These are phyloP conservation scores for Penicillium riverlandense DNA, from an alignment of 495 filamentous ascomycete species.

Conservation along the genomic window DNA sequence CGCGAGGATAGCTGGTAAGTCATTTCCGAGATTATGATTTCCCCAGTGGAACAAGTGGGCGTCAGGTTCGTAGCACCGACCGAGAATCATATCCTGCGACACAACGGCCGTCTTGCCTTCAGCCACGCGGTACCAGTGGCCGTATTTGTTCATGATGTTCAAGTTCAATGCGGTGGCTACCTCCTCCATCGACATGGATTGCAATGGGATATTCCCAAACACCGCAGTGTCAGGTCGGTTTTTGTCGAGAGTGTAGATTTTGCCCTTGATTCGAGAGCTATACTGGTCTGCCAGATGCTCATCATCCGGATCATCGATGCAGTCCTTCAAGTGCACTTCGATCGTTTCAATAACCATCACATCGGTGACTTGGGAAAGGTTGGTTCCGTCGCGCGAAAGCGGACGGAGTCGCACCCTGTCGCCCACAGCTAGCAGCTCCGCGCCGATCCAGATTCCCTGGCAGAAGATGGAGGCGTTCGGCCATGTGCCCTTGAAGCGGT, in stretches of 20 bases:
- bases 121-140: slow-evolving; percentile 42
- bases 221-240: slow-evolving; percentile 16
- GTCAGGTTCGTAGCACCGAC: slow-evolving; percentile 46
- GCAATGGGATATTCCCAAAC: slow-evolving; percentile 12
- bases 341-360: slow-evolving; percentile 48
- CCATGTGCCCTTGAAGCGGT: slow-evolving; percentile 46
- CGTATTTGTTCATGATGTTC: slow-evolving; percentile 36
- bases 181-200: slow-evolving; percentile 24
- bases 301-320: slow-evolving; percentile 35
- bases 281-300: slow-evolving; percentile 35
- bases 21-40: slow-evolving; percentile 16
- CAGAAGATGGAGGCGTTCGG: slow-evolving; percentile 44
- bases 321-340: slow-evolving; percentile 33
- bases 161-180: slow-evolving; percentile 27
- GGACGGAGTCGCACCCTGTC: slow-evolving; percentile 43
- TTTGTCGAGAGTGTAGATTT: slow-evolving; percentile 37
- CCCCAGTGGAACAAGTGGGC: slow-evolving; percentile 40
- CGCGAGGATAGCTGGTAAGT: slow-evolving; percentile 28
- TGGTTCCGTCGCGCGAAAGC: too few relatives aligned
- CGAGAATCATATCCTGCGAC: slow-evolving; percentile 43
- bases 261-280: slow-evolving; percentile 37
- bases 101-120: slow-evolving; percentile 30
- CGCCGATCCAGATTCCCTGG: slow-evolving; percentile 49
- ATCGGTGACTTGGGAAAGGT: slow-evolving; percentile 27
- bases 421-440: slow-evolving; percentile 44